Evolutionary conservation across 257 asterid genomes (phyloP).

Genomic region (Craterostigma plantagineum): DNA sequence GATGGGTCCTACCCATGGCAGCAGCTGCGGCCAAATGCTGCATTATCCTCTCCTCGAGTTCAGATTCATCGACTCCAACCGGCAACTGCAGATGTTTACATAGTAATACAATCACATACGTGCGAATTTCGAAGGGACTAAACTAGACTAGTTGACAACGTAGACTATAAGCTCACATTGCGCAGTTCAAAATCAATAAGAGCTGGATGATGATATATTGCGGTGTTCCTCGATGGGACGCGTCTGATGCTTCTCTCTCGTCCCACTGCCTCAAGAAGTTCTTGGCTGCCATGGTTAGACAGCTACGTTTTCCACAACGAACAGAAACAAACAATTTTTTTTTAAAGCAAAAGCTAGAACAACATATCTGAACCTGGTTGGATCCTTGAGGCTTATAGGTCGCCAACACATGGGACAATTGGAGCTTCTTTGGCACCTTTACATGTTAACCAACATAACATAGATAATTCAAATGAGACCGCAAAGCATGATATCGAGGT

Average conservation of each 20-base stretch:
- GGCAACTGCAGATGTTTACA: slow-evolving; percentile 36
- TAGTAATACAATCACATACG: slow-evolving; percentile 10
- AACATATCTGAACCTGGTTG: slow-evolving; percentile 26
- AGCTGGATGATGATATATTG: slow-evolving; percentile 59
- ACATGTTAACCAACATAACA: not conserved
- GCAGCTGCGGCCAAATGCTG: slow-evolving; percentile 92
- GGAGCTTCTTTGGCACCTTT: slow-evolving; percentile 96
- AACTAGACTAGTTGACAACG: slow-evolving; percentile 2
- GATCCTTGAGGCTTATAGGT: slow-evolving; percentile 67
- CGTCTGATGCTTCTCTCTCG: slow-evolving; percentile 46
- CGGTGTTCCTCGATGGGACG: slow-evolving; percentile 45
- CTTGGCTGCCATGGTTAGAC: slow-evolving; percentile 49
- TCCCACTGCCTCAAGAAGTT: slow-evolving; percentile 77
- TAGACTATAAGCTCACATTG: slow-evolving; percentile 40
- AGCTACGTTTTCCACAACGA: not conserved
- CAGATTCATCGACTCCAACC: slow-evolving; percentile 42
- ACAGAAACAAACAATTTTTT: not conserved
- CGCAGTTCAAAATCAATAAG: slow-evolving; percentile 63
- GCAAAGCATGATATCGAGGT: too few species aligned
- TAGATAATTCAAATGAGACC: too few species aligned
- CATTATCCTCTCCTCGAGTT: slow-evolving; percentile 72
- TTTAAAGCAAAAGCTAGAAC: slow-evolving; percentile 1
- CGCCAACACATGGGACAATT: slow-evolving; percentile 98
- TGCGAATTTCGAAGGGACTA: not conserved
- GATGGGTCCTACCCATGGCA: slow-evolving; percentile 76